Evolutionary conservation across 345 rosid species (phyloP).

Genomic region (Boechera stricta): DNA sequence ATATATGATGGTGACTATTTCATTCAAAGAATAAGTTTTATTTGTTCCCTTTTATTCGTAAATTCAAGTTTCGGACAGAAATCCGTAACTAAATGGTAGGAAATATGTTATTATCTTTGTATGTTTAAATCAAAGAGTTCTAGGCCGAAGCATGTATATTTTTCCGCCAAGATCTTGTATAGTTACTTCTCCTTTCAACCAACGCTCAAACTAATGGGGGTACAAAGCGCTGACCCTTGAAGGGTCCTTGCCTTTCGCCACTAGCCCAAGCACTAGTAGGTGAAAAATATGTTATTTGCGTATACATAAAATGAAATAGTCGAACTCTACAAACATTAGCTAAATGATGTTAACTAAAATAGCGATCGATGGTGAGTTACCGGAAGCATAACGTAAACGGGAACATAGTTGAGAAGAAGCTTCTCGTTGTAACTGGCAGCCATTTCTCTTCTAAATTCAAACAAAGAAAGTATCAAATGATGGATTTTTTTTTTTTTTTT

Average conservation of each 20-base stretch:
- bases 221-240: neutral
- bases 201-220: neutral
- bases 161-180: neutral
- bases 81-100: neutral
- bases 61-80: neutral
- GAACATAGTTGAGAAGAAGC: slow-evolving; percentile 73
- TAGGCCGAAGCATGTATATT: neutral
- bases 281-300: neutral
- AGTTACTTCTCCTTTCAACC: neutral
- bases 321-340: neutral
- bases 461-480: neutral
- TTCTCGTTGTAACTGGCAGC: slow-evolving; percentile 47
- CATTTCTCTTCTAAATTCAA: slow-evolving; percentile 26
- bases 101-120: neutral
- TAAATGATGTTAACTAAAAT: neutral
- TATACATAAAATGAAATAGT: neutral
- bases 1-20: neutral
- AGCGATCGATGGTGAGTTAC: slow-evolving; percentile 50
- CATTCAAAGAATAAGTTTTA: neutral
- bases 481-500: neutral
- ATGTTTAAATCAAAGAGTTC: neutral
- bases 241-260: neutral
- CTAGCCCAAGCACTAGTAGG: neutral
- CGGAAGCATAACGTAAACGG: slow-evolving; percentile 85
- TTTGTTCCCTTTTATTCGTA: neutral